Percentiles rank a stretch among this genome's conserved stretches.
phyloP scores from a whole-genome alignment of 176 grass and related monocot genomes.

The Carex littledalei region DNA sequence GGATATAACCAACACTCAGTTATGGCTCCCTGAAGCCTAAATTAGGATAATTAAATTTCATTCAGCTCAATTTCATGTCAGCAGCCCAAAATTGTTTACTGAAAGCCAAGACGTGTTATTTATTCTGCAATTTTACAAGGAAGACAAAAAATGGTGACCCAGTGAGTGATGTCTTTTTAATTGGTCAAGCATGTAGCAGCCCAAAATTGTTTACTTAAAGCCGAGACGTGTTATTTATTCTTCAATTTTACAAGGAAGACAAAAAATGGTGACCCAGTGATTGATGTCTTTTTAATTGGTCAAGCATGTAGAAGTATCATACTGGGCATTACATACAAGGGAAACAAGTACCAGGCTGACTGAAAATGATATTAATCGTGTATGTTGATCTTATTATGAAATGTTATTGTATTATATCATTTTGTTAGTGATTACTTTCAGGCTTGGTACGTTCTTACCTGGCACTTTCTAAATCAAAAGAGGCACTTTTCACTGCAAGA shows the following conservation, averaged over 20 bases:
- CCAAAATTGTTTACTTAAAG: neutral
- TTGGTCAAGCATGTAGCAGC: neutral
- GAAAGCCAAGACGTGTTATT: neutral
- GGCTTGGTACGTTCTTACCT: constrained; percentile 84
- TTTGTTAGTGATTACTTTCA: constrained; percentile 23
- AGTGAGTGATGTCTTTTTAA: neutral
- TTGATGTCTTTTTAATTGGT: neutral
- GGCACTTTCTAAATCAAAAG: constrained; percentile 88
- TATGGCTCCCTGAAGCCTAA: neutral
- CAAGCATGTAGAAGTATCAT: neutral
- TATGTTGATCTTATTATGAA: neutral
- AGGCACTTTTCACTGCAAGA: constrained; percentile 83
- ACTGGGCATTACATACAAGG: neutral
- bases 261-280: neutral
- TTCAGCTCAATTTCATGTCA: neutral
- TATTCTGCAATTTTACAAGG: neutral
- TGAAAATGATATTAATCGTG: neutral
- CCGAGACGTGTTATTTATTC: neutral
- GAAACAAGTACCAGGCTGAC: neutral
- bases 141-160: too few species aligned
- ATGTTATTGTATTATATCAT: neutral
- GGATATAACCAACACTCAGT: neutral
- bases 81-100: neutral
- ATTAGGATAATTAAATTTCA: neutral
- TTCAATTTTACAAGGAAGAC: neutral